These are phyloP conservation scores for Sporothrix euskadiensis DNA, from an alignment of 2,329 filamentous ascomycete species.

Conservation along the genomic window DNA sequence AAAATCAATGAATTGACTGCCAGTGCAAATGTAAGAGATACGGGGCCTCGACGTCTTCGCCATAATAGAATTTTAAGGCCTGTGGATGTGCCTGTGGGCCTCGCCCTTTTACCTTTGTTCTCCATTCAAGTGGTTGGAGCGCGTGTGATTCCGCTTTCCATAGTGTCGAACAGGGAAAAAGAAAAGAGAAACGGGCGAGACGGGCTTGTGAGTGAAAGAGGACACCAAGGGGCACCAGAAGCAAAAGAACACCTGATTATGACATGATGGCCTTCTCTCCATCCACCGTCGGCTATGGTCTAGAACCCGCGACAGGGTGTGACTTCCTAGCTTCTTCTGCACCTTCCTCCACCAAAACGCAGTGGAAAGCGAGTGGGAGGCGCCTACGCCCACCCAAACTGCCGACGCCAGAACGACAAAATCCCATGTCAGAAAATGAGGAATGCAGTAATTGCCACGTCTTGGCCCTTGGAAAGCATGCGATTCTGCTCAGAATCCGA, in stretches of 20 bases:
- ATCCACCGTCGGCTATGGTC: constrained; percentile 10
- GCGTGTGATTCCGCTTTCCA: neutral
- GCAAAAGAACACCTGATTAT: constrained; percentile 29
- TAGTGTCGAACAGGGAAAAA: constrained; percentile 1
- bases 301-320: constrained; percentile 21
- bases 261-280: constrained; percentile 26
- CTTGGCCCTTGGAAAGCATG: constrained; percentile 19
- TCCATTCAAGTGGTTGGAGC: neutral
- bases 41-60: neutral
- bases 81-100: neutral
- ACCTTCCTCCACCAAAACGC: neutral
- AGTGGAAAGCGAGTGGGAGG: constrained; percentile 9
- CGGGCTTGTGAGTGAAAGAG: neutral
- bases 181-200: constrained; percentile 8
- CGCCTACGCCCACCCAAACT: neutral
- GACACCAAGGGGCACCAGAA: neutral
- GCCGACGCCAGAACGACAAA: neutral
- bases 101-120: constrained; percentile 8
- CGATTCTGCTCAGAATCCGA: constrained; percentile 26
- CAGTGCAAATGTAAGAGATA: neutral
- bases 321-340: too few relatives aligned
- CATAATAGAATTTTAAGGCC: neutral
- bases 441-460: constrained; percentile 19
- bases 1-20: neutral
- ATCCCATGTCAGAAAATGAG: constrained; percentile 17